Base-by-base conservation (phyloP, 2,329 filamentous ascomycete species). In the Ophiocordyceps australis region DNA sequence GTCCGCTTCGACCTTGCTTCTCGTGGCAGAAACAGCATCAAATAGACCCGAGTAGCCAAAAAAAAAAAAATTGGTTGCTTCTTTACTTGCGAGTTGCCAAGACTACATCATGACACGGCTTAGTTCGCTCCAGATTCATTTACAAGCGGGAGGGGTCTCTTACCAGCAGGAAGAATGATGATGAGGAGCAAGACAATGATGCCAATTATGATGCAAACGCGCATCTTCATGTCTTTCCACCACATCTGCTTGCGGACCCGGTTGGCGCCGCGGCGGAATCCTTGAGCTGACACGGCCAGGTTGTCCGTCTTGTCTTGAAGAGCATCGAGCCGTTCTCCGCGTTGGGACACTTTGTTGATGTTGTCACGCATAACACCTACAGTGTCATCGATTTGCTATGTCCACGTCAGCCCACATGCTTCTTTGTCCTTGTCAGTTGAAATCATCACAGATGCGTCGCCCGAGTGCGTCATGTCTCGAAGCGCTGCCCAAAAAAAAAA, bases 161-260 rank as follows among this genome's bases (percentile, higher is more conserved):
- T 71, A 93, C 86, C 82, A 40, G 77, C 65, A 38, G 89, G 89
- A 40, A 95, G 74, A 46, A 98, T 89, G 50, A 98, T 95, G 52
- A 98, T 70, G 40, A 92, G 60, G 39, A 98, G 68, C 41, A 98
- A 65, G 40, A 95, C 68, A 51, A 95, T 77, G 54, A 98, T 78
- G 45, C 85, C 89, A 31, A 74, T 65, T 47, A 92, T 78, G 41
- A 98, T 63, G 59, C 86, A 95, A 65, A 94, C 89, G 54, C 89
- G 75, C 89, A 98, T 98, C 73, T 95, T 95, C 82, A 94, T 92
- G 49, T 95, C 86, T 69, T 95, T 95, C 86, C 85, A 95, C 86
- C 86, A 95, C 86, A 95, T 95, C 56, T 92, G 75, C 65, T 85
- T 86, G 54, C 89, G 74, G 41, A 98, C 86, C 43, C 82, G 67